phyloP scores from a whole-genome alignment of 371 early-diverging fungal species.

The Rhizopus microsporus region DNA sequence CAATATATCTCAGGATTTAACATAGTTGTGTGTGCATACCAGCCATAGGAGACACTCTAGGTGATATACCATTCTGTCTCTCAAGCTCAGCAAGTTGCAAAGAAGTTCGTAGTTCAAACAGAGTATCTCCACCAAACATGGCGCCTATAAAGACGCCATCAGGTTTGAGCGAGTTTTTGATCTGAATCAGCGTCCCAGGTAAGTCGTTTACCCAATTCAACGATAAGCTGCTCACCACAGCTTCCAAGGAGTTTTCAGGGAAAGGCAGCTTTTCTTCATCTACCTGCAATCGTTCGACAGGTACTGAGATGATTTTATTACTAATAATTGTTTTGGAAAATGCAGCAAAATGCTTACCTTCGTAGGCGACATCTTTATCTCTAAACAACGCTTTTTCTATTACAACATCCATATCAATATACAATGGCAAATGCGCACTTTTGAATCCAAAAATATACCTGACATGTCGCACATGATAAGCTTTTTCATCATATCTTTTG shows the following conservation, averaged over 20 bases:
- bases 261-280: slow-evolving; percentile 87
- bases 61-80: slow-evolving; percentile 89
- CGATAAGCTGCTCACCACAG: slow-evolving; percentile 81
- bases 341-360: slow-evolving; percentile 42
- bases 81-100: slow-evolving; percentile 92
- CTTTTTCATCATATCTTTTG: slow-evolving; percentile 77
- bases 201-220: slow-evolving; percentile 97
- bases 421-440: too few relatives aligned
- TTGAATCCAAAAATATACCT: slow-evolving; percentile 31
- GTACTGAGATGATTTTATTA: slow-evolving; percentile 44
- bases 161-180: slow-evolving; percentile 78
- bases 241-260: slow-evolving; percentile 80
- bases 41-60: slow-evolving; percentile 92
- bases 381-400: slow-evolving; percentile 72
- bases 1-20: not conserved
- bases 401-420: not conserved
- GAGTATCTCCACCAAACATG: slow-evolving; percentile 92
- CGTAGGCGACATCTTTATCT: slow-evolving; percentile 60
- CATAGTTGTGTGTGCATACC: slow-evolving; percentile 31
- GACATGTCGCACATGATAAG: slow-evolving; percentile 89
- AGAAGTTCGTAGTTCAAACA: slow-evolving; percentile 90
- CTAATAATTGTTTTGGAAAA: not conserved
- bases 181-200: slow-evolving; percentile 87
- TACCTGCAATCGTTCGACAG: slow-evolving; percentile 75
- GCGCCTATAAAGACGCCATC: slow-evolving; percentile 93